Base-by-base conservation (phyloP, 192 early-diverging fungal species). In the Pilaira anomala region DNA sequence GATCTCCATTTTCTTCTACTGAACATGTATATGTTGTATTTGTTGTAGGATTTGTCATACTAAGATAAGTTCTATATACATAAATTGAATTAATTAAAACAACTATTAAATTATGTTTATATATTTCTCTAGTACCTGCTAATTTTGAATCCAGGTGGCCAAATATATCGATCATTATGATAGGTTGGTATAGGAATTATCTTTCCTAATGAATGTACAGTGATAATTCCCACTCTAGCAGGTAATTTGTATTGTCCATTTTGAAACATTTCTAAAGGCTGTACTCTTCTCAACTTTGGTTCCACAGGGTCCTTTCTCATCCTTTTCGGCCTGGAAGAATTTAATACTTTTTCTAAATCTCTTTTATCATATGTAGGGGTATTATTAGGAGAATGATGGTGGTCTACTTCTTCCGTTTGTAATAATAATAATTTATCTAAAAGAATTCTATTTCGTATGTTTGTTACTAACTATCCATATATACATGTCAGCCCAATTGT, bases 101-200 rank as follows among this genome's bases (percentile, higher is more conserved):
- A 21, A 40, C 25, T 6, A 18, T 13, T 41, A 30, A 25, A 46
- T 44, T 30, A 3, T 12, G 14, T 12, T 39, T 0, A 18, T 29
- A 24, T 21, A 5, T 33, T 13, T 39, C 24, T 13, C 4, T 18
- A 29, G 63, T 66, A 78, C 77, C 77, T 69, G 65, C 68, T 79
- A 7, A 87, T 81, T 22, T 73, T 85, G 74, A 89, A 97, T n/a
- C 95, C 95, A 18, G 93, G 87, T 1, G 95, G 95, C 80, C 83
- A 97, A 50, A 97, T 95, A 62, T 97, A 95, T n/a, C 93, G 83
- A 64, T 95, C 93, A 65, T 83, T 92, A 62, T 97, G 93, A 73
- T 88, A 97, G 2, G 83, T 76, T 39, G 87, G 79, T 11, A 86
- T 78, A 63, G 93, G 63, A 9, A 93, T 78, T 16, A 97, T 80